A percentile compares a stretch with the other conserved stretches of the same genome.
These are phyloP conservation scores for Emericellopsis terricola DNA, from an alignment of 495 filamentous ascomycete species.

Conservation along the genomic window DNA sequence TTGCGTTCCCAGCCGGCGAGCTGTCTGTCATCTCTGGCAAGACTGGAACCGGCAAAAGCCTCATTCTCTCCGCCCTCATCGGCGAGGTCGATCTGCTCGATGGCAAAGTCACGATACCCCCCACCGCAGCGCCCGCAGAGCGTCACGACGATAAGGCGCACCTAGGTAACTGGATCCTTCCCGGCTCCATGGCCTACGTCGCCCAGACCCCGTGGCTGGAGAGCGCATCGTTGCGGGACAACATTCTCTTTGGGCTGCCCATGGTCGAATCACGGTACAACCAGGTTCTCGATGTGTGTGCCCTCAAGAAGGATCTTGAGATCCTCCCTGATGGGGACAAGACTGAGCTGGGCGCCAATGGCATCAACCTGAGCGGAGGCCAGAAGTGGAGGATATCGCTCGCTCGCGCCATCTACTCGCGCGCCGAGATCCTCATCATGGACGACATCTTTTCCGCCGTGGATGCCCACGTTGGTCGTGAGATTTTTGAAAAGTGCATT, in stretches of 20 bases:
- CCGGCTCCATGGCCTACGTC: constrained; percentile 53
- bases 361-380: constrained; percentile 70
- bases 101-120: constrained; percentile 33
- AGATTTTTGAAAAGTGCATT: constrained; percentile 59
- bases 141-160: constrained; percentile 39
- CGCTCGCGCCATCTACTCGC: constrained; percentile 61
- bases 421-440: constrained; percentile 60
- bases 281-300: constrained; percentile 48
- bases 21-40: constrained; percentile 55
- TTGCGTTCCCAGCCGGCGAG: constrained; percentile 46
- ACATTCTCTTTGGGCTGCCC: constrained; percentile 60
- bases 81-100: constrained; percentile 42
- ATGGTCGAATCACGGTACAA: constrained; percentile 44
- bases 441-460: constrained; percentile 76
- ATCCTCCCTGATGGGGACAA: constrained; percentile 56
- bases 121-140: constrained; percentile 20
- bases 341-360: constrained; percentile 68
- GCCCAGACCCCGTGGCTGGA: constrained; percentile 79
- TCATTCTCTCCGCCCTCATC: constrained; percentile 44
- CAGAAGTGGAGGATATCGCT: constrained; percentile 71
- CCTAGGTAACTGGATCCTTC: constrained; percentile 50
- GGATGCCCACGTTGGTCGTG: constrained; percentile 56
- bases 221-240: constrained; percentile 58
- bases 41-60: constrained; percentile 50
- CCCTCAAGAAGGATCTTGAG: constrained; percentile 53